Evolutionary conservation across 176 grass and related monocot species (phyloP).

Genomic region (Eragrostis nindensis): DNA sequence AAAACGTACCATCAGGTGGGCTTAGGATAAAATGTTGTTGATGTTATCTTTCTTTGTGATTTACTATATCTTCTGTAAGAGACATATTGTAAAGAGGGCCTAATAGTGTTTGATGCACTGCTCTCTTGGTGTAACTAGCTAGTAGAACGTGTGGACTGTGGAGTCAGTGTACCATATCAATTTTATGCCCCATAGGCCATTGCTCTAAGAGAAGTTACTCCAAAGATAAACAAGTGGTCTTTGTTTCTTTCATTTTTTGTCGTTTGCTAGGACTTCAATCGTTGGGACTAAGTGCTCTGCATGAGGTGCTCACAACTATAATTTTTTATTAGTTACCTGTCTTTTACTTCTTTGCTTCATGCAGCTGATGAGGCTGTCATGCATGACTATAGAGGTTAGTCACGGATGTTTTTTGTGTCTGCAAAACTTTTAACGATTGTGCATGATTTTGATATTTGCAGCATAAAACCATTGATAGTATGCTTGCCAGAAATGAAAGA

Average conservation of each 20-base stretch:
- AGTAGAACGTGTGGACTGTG: not conserved
- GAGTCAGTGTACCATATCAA: not conserved
- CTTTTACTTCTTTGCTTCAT: not conserved
- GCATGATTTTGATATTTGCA: constrained; percentile 46
- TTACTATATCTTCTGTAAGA: too few species aligned
- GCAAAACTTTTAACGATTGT: constrained; percentile 3
- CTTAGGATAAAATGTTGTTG: too few species aligned
- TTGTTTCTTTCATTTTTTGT: not conserved
- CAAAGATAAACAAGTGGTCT: too few species aligned
- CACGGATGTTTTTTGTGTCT: not conserved
- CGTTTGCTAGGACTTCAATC: not conserved
- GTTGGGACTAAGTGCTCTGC: not conserved
- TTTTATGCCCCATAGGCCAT: not conserved
- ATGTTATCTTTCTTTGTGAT: too few species aligned
- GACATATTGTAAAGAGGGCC: not conserved
- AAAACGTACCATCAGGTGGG: not conserved
- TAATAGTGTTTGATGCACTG: not conserved
- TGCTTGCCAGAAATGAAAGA: constrained; percentile 72
- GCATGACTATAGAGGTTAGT: not conserved
- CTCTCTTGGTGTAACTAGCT: not conserved
- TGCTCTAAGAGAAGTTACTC: too few species aligned
- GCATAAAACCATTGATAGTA: constrained; percentile 96
- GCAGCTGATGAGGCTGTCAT: not conserved
- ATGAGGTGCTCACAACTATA: not conserved
- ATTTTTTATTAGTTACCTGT: not conserved